Conservation (phyloP, 306 rosid genomes). For the Hippophae gyantsensis region DNA sequence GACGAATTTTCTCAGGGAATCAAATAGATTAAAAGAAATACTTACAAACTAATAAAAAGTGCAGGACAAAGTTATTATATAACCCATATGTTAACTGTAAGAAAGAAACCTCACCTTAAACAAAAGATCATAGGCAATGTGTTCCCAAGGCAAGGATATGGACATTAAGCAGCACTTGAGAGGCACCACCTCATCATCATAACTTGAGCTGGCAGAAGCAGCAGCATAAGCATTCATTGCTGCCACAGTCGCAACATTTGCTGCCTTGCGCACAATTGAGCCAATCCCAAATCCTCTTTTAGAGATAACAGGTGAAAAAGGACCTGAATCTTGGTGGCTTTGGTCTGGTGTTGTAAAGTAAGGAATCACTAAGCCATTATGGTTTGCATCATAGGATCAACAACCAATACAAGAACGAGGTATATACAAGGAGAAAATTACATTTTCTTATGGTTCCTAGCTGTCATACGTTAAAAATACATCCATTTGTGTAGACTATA, state of each 20-base stretch:
- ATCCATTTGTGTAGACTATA: no score
- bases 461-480: no score
- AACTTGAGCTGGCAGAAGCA: conserved; percentile 50
- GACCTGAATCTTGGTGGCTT: conserved; percentile 71
- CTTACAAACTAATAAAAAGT: no score
- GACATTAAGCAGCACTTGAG: conserved; percentile 96
- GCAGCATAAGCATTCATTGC: conserved; percentile 89
- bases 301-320: conserved; percentile 72
- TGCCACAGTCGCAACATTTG: conserved; percentile 77
- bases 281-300: conserved; percentile 76
- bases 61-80: neutral
- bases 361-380: conserved; percentile 22
- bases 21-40: no score
- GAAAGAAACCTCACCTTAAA: conserved; percentile 59
- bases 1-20: no score
- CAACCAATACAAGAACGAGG: neutral
- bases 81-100: conserved; percentile 8
- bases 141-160: conserved; percentile 92
- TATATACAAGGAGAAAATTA: neutral
- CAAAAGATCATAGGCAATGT: conserved; percentile 83
- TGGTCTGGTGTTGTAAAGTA: conserved; percentile 58
- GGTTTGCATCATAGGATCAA: conserved; percentile 14
- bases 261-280: conserved; percentile 74
- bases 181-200: conserved; percentile 74
- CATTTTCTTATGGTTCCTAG: neutral